Evolutionary conservation across 371 early-diverging fungal genomes (phyloP).

Genomic region (Mortierella sp.): DNA sequence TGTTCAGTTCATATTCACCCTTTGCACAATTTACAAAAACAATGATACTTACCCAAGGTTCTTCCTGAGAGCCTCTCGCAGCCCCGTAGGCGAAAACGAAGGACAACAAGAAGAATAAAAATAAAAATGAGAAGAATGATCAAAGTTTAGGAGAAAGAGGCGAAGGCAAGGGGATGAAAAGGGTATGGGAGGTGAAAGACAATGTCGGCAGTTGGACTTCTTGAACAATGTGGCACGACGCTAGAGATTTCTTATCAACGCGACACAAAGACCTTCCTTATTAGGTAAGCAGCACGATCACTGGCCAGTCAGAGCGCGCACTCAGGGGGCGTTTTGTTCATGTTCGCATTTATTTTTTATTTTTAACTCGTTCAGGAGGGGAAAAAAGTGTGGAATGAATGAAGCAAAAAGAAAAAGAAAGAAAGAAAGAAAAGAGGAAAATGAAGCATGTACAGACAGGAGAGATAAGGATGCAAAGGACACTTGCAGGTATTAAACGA

Average conservation of each 20-base stretch:
- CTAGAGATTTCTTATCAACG: neutral
- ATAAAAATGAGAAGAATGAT: neutral
- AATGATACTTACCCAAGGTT: neutral
- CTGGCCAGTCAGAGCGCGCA: neutral
- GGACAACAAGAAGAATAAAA: neutral
- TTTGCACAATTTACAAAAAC: neutral
- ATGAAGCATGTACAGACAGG: conserved; percentile 7
- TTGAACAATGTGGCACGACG: neutral
- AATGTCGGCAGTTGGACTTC: neutral
- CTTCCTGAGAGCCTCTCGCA: neutral
- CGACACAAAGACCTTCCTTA: conserved; percentile 40
- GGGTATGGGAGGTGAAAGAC: too few species aligned
- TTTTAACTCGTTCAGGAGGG: conserved; percentile 1
- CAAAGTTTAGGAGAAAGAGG: neutral
- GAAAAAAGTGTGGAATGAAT: neutral
- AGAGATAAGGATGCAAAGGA: neutral
- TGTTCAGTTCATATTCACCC: too few species aligned
- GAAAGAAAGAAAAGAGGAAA: neutral
- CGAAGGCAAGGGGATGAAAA: neutral
- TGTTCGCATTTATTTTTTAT: conserved; percentile 2
- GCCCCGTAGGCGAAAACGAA: neutral
- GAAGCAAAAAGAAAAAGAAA: neutral
- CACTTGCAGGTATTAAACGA: neutral
- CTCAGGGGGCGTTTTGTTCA: neutral
- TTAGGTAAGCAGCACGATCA: conserved; percentile 1